Evolutionary conservation across 2,329 filamentous ascomycete species (phyloP), one percentile per base, ranked within the genome.

Genomic region (Aspergillus nomiae): DNA sequence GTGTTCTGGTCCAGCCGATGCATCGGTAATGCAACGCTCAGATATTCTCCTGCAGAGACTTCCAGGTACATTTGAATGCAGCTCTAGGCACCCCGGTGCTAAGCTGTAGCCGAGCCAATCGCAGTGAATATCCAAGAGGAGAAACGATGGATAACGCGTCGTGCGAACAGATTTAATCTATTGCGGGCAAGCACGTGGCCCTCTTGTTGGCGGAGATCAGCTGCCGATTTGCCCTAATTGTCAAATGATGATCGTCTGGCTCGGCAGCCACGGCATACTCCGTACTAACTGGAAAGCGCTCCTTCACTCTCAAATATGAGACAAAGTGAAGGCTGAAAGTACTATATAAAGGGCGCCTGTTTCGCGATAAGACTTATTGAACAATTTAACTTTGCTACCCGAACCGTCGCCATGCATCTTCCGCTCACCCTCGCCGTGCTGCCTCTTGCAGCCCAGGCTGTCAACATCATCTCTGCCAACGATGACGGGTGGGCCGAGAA

Each of bases 401-500:
- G 5, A n/a, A 28, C 45, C 51, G 19, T 43, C 58, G 64, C 36
- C 30, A 76, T 76, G 73, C 68, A 64, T n/a, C 55, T 71, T 34
- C 60, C 66, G 7, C 56, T 74, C 9, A 59, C 64, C 14, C 62
- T 71, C 3, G 48, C 63, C 0, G 63, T 71, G 10, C 66, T 76
- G 11, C 69, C 69, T 21, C 63, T 73, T 21, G 45, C 65, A 10
- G 67, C 67, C 10, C 68, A 69, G 30, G 75, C 74, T 59, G 72
- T 84, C 53, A 86, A 87, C 67, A 86, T 89, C 70, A 72, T 92
- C 59, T 86, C 89, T 61, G 84, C 85, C 67, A 92, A 92, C 75
- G 89, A 92, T 67, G 90, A 92, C 72, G 89, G 90, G 38, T 92
- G 90, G 90, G 88, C 89, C 6, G 89, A 91, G 77, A 83, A 83